A percentile compares a stretch with the other conserved stretches of the same genome.
These are phyloP conservation scores for Volvariella volvacea DNA, from an alignment of 1,284 basidiomycete species.

Conservation along the genomic window DNA sequence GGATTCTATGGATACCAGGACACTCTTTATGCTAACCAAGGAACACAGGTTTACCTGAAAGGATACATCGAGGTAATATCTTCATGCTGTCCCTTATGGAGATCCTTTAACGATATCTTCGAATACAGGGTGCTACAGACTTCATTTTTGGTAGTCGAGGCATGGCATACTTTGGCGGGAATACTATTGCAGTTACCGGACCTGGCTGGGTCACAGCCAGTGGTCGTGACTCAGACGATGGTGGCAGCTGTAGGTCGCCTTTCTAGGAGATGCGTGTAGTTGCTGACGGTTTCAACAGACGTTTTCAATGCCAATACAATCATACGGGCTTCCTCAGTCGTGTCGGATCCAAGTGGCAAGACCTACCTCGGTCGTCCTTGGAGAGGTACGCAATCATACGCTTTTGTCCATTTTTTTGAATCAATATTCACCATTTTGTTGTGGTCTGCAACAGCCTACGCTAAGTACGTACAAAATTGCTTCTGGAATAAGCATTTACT, in stretches of 20 bases:
- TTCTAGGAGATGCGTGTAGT: neutral
- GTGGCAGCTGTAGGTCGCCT: conserved; percentile 36
- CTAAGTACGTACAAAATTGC: no score
- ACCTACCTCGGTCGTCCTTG: conserved; percentile 47
- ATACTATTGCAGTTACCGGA: conserved; percentile 34
- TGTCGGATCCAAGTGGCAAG: conserved; percentile 28
- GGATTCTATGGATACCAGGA: conserved; percentile 48
- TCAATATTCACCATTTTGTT: no score
- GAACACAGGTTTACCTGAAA: conserved; percentile 41
- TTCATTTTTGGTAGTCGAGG: conserved; percentile 45
- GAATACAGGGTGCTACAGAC: conserved; percentile 49
- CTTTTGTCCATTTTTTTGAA: no score
- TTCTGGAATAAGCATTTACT: no score
- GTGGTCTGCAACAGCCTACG: no score
- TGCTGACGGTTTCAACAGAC: neutral
- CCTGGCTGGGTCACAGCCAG: conserved; percentile 46
- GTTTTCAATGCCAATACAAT: conserved; percentile 39
- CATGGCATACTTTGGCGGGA: conserved; percentile 38
- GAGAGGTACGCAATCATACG: conserved; percentile 26
- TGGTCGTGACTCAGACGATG: conserved; percentile 40
- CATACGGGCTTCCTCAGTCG: conserved; percentile 36
- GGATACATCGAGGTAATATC: conserved; percentile 37
- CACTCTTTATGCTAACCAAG: conserved; percentile 34
- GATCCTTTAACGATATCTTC: no score
- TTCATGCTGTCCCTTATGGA: neutral